These are phyloP conservation scores for Sphaceloma murrayae DNA, from an alignment of 2,329 filamentous ascomycete genomes.

Conservation along the genomic window DNA sequence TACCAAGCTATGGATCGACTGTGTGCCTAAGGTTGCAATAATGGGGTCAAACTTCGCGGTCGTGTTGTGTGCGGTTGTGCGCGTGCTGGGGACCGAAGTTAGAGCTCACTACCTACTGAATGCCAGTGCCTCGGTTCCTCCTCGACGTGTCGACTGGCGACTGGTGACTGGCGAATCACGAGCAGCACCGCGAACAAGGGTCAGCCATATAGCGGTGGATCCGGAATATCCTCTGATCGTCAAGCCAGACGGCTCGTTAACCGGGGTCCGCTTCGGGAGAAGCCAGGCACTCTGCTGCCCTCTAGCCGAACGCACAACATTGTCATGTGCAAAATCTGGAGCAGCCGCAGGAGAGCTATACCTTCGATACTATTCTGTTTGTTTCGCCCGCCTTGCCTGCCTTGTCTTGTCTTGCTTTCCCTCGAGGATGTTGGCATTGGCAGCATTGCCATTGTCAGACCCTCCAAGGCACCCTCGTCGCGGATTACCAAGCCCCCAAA, in stretches of 20 bases:
- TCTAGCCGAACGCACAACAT: no score
- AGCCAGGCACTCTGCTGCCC: neutral
- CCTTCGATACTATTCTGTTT: no score
- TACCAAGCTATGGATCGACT: conserved; percentile 15
- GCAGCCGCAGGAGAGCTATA: conserved; percentile 7
- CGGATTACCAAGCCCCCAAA: no score
- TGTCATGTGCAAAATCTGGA: no score
- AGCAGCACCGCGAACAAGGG: conserved; percentile 1
- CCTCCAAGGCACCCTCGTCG: no score
- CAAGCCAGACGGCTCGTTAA: conserved; percentile 10
- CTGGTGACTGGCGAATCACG: conserved; percentile 1
- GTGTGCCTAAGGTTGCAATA: no score
- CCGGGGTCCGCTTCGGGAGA: conserved; percentile 10
- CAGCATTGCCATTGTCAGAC: no score
- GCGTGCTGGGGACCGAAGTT: conserved; percentile 3
- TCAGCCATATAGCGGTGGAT: conserved; percentile 9
- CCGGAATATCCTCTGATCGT: conserved; percentile 11
- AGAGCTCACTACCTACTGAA: no score
- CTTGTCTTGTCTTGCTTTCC: neutral
- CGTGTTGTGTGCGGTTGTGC: neutral
- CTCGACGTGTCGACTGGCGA: neutral
- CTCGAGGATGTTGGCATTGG: conserved; percentile 8
- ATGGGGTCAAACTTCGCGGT: neutral
- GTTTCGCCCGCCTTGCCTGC: neutral
- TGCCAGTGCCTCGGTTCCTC: conserved; percentile 1